phyloP scores from a whole-genome alignment of 768 basidiomycete species.

The Suillus fuscotomentosus region DNA sequence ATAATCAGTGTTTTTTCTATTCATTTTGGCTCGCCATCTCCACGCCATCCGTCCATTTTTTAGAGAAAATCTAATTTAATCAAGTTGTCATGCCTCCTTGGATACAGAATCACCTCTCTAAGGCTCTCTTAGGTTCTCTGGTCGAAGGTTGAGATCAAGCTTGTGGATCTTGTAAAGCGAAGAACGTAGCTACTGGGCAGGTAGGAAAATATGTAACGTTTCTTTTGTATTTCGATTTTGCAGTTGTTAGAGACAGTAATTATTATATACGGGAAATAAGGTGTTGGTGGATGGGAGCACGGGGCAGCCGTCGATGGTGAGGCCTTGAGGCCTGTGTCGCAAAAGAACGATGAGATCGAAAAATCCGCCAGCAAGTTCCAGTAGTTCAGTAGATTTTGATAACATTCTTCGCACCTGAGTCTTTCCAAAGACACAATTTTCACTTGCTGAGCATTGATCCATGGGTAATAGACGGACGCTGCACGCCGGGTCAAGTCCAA shows the following conservation, averaged over 20 bases:
- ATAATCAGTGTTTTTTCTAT: too few relatives aligned
- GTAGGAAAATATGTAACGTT: slow-evolving; percentile 70
- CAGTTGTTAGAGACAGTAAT: slow-evolving; percentile 70
- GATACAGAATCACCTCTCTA: too few relatives aligned
- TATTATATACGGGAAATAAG: slow-evolving; percentile 43
- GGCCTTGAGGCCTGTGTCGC: slow-evolving; percentile 52
- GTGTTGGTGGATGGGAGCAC: slow-evolving; percentile 47
- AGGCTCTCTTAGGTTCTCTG: too few relatives aligned
- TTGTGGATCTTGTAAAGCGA: slow-evolving; percentile 47
- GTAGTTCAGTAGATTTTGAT: neutral
- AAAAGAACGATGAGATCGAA: slow-evolving; percentile 62
- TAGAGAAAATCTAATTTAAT: too few relatives aligned
- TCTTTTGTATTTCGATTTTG: slow-evolving; percentile 64
- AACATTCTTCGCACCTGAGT: too few relatives aligned
- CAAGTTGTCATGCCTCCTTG: too few relatives aligned
- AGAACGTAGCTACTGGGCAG: slow-evolving; percentile 67
- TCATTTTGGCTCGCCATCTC: too few relatives aligned
- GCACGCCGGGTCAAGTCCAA: slow-evolving; percentile 64
- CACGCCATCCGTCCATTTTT: too few relatives aligned
- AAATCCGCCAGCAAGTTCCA: slow-evolving; percentile 46
- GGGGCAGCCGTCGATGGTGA: slow-evolving; percentile 62
- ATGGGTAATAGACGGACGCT: slow-evolving; percentile 73
- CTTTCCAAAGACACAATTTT: too few relatives aligned
- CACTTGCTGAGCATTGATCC: slow-evolving; percentile 38
- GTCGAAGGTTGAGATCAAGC: too few relatives aligned